Percentiles rank a stretch among this genome's conserved stretches.
Evolutionary conservation across 2,329 filamentous ascomycete genomes (phyloP).

Genomic region (Akanthomyces lecanii): DNA sequence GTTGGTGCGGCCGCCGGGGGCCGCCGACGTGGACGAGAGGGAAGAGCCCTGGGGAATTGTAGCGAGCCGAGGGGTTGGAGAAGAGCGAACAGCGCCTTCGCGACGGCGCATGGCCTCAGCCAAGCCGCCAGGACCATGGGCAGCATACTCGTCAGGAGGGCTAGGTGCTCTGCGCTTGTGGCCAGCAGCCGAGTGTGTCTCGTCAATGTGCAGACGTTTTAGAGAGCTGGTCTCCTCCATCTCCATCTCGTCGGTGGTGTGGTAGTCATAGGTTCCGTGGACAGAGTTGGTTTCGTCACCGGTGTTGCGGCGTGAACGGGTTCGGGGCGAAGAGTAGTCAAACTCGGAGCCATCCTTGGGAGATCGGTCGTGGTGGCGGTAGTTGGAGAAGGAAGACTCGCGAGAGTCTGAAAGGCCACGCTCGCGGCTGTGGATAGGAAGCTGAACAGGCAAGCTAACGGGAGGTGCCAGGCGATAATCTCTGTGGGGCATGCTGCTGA

Average conservation of each 20-base stretch:
- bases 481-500: constrained; percentile 35
- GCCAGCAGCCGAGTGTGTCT: constrained; percentile 37
- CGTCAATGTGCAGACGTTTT: constrained; percentile 49
- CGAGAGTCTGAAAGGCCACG: constrained; percentile 40
- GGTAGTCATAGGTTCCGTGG: constrained; percentile 41
- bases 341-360: constrained; percentile 41
- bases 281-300: constrained; percentile 49
- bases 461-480: constrained; percentile 39
- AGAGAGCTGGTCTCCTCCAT: constrained; percentile 49
- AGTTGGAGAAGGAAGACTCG: constrained; percentile 43
- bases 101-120: constrained; percentile 46
- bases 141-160: constrained; percentile 45
- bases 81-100: constrained; percentile 46
- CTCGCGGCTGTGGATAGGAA: constrained; percentile 36
- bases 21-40: constrained; percentile 41
- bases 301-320: constrained; percentile 45
- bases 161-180: constrained; percentile 55
- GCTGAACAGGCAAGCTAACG: constrained; percentile 40
- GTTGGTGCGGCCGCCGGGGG: constrained; percentile 37
- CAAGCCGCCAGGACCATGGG: constrained; percentile 36
- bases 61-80: constrained; percentile 48
- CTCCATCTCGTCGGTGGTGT: constrained; percentile 40
- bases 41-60: constrained; percentile 42
- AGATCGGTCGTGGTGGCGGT: constrained; percentile 41
- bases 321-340: constrained; percentile 46